phyloP scores from a whole-genome alignment of 179 eudicot genomes.

The Carnegiea gigantea region DNA sequence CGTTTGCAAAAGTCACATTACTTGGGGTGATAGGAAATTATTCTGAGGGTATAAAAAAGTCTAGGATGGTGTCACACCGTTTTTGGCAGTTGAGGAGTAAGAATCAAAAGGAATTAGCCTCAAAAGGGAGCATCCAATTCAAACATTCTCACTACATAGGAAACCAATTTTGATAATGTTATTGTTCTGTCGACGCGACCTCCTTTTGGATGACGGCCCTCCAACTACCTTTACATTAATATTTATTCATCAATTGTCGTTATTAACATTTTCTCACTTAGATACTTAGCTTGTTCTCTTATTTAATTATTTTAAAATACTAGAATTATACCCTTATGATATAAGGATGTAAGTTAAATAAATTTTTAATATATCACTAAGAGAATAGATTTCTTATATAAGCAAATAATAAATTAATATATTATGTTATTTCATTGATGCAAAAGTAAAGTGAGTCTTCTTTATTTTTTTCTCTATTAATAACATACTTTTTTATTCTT shows the following conservation, averaged over 20 bases:
- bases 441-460: too few species aligned
- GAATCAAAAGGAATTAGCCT: neutral
- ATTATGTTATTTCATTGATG: too few species aligned
- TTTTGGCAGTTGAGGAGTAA: neutral
- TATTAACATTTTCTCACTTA: neutral
- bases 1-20: too few species aligned
- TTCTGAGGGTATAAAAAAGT: neutral
- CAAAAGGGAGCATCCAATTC: neutral
- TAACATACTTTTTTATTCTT: too few species aligned
- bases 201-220: neutral
- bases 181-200: neutral
- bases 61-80: neutral
- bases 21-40: neutral
- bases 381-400: too few species aligned
- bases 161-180: neutral
- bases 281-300: neutral
- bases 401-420: too few species aligned
- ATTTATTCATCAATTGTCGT: neutral
- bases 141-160: neutral
- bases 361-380: too few species aligned
- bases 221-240: slow-evolving; percentile 9
- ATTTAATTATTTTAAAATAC: too few species aligned
- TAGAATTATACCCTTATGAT: too few species aligned
- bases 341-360: too few species aligned
- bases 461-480: too few species aligned